phyloP scores from a whole-genome alignment of 495 filamentous ascomycete genomes.

The Amniculicola lignicola region DNA sequence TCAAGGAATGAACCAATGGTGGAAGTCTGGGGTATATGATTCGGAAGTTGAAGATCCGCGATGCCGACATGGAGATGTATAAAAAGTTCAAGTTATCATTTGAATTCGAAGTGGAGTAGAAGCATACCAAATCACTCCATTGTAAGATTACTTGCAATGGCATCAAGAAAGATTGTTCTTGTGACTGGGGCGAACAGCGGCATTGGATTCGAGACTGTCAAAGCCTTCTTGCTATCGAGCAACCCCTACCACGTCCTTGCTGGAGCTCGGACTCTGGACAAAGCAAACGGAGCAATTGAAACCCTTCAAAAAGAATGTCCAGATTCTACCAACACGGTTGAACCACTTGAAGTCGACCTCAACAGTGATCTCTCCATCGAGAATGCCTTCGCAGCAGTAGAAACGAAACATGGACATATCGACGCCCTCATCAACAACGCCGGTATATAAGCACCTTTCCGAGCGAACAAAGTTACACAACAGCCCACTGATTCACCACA shows the following conservation, averaged over 20 bases:
- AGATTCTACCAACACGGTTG: constrained; percentile 30
- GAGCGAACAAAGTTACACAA: background rate
- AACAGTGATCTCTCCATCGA: constrained; percentile 39
- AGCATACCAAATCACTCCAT: too few relatives aligned
- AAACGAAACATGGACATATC: constrained; percentile 30
- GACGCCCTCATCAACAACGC: constrained; percentile 42
- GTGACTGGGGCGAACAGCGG: constrained; percentile 47
- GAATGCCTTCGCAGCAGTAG: constrained; percentile 37
- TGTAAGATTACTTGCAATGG: too few relatives aligned
- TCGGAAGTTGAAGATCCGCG: too few relatives aligned
- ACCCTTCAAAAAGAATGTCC: constrained; percentile 35
- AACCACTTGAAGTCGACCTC: constrained; percentile 39
- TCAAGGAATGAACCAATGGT: too few relatives aligned
- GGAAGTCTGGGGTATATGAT: too few relatives aligned
- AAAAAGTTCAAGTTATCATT: too few relatives aligned
- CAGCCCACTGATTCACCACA: background rate
- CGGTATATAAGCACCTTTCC: constrained; percentile 30
- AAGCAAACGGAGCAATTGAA: constrained; percentile 38
- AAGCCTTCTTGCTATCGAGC: constrained; percentile 35
- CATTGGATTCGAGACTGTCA: constrained; percentile 44
- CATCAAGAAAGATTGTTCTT: constrained; percentile 38
- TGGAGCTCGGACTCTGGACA: constrained; percentile 38
- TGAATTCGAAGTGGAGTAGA: too few relatives aligned
- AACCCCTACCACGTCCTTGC: constrained; percentile 40
- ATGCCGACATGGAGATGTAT: too few relatives aligned